A percentile compares a stretch with the other conserved stretches of the same genome.
Conservation (phyloP, 257 asterid genomes). For the Solanum medicagineum region DNA sequence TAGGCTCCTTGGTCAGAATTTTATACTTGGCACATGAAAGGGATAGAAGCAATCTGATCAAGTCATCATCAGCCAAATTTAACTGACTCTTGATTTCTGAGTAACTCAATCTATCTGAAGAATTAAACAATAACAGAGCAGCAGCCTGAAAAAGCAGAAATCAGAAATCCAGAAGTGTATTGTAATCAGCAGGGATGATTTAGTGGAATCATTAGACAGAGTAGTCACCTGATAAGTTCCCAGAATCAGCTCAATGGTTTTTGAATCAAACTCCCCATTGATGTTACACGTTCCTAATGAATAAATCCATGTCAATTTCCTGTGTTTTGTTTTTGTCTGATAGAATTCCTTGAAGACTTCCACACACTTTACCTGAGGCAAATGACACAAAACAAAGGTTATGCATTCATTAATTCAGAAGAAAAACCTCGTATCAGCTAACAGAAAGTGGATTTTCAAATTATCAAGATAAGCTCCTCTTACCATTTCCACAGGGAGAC, state of each 20-base stretch:
- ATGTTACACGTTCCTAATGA: constrained; percentile 42
- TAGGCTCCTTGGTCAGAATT: constrained; percentile 37
- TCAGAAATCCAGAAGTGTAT: background rate
- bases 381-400: background rate
- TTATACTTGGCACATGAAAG: constrained; percentile 54
- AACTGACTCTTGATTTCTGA: constrained; percentile 31
- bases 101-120: constrained; percentile 37
- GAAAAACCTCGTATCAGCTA: background rate
- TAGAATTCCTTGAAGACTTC: constrained; percentile 41
- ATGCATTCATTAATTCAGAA: background rate
- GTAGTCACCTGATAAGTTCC: constrained; percentile 41
- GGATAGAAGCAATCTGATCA: constrained; percentile 37
- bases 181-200: background rate
- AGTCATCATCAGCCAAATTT: constrained; percentile 43
- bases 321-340: constrained; percentile 23
- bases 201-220: background rate
- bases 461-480: background rate
- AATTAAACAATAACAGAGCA: constrained; percentile 33
- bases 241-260: constrained; percentile 32
- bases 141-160: constrained; percentile 26
- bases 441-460: background rate
- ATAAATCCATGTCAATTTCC: constrained; percentile 46
- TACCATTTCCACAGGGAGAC: constrained; percentile 50
- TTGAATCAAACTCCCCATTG: constrained; percentile 31
- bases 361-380: constrained; percentile 40